phyloP scores from a whole-genome alignment of 2,329 filamentous ascomycete species.

The Beauveria scarabaeidicola region DNA sequence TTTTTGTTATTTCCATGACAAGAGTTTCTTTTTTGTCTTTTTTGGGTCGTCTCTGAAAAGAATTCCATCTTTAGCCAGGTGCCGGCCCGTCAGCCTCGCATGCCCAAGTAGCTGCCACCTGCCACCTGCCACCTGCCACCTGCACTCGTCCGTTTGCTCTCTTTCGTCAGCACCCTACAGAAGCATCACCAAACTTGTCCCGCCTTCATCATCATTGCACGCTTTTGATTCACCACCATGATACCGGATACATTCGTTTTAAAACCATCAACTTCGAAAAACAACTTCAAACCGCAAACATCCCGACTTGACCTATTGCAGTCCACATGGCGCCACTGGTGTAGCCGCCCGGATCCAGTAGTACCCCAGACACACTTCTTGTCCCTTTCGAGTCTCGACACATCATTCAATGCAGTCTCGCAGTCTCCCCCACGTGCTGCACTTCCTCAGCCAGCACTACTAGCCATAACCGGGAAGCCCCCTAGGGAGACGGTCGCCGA shows the following conservation, averaged over 20 bases:
- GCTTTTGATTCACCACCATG: too few species aligned
- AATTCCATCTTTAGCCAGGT: background rate
- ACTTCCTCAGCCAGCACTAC: background rate
- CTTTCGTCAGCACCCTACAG: too few species aligned
- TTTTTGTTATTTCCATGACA: too few species aligned
- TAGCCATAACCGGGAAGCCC: background rate
- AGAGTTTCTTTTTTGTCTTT: background rate
- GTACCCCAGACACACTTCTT: background rate
- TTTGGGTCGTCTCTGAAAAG: background rate
- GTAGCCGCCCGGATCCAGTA: background rate
- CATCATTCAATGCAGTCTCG: background rate
- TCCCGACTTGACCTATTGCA: background rate
- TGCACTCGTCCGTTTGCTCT: background rate
- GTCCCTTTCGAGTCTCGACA: background rate
- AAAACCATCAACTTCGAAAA: background rate
- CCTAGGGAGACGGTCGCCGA: too few species aligned
- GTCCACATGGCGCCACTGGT: background rate
- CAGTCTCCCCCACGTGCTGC: background rate
- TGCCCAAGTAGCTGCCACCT: background rate
- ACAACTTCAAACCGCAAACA: background rate
- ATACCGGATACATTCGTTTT: background rate
- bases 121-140: background rate
- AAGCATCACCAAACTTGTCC: background rate
- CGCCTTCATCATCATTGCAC: background rate
- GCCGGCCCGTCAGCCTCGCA: background rate